These are phyloP conservation scores for Penium margaritaceum DNA, from an alignment of 139 green algal species.

Conservation along the genomic window DNA sequence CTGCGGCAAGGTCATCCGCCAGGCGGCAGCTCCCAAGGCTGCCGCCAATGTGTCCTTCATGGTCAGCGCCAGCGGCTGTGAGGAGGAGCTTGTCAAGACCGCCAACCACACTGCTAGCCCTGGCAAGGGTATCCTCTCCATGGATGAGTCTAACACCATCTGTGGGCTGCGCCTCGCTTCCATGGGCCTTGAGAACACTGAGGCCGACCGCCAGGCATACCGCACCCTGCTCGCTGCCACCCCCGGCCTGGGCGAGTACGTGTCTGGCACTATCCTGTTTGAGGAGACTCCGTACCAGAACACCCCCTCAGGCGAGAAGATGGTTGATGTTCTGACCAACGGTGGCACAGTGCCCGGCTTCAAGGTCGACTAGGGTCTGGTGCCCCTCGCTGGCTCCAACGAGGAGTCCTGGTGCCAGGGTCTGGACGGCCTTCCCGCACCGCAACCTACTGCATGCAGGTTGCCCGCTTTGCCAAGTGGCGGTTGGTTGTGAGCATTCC, in stretches of 20 bases:
- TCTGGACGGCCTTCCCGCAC: slow-evolving; percentile 83
- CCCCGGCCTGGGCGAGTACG: slow-evolving; percentile 61
- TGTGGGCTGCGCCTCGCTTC: slow-evolving; percentile 86
- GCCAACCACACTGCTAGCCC: slow-evolving; percentile 60
- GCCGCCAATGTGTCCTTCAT: neutral
- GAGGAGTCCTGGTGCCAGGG: slow-evolving; percentile 85
- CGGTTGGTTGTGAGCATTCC: slow-evolving; percentile 81
- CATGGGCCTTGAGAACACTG: slow-evolving; percentile 57
- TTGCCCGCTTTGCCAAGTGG: slow-evolving; percentile 95
- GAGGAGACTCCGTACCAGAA: slow-evolving; percentile 97
- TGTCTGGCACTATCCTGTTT: slow-evolving; percentile 88
- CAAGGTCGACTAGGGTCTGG: slow-evolving; percentile 89
- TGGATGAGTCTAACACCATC: slow-evolving; percentile 97
- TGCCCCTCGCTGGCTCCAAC: slow-evolving; percentile 80
- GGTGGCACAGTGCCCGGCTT: slow-evolving; percentile 73
- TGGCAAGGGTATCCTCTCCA: slow-evolving; percentile 85
- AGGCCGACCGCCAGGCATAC: slow-evolving; percentile 49
- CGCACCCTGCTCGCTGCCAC: slow-evolving; percentile 41
- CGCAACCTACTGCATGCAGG: slow-evolving; percentile 92
- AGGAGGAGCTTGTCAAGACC: slow-evolving; percentile 26
- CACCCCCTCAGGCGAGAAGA: slow-evolving; percentile 65
- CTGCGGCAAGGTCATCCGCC: neutral
- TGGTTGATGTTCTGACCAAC: slow-evolving; percentile 77
- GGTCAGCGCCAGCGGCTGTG: slow-evolving; percentile 9
- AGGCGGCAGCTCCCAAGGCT: neutral